Evolutionary conservation across 345 rosid genomes (phyloP).

Genomic region (Erysimum cheiranthoides): DNA sequence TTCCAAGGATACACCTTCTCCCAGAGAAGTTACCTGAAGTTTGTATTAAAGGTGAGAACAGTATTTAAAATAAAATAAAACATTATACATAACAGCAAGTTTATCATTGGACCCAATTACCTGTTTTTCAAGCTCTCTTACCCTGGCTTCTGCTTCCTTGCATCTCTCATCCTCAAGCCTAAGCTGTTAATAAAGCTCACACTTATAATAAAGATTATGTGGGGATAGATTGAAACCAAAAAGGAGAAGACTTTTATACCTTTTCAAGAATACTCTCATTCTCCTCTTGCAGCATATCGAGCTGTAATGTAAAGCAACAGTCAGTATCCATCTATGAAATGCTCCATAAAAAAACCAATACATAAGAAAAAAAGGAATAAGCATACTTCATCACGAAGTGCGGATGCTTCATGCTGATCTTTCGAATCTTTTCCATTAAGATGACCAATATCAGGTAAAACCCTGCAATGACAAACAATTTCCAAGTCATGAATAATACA

Average conservation of each 20-base stretch:
- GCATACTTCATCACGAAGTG: constrained; percentile 92
- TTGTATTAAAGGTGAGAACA: constrained; percentile 29
- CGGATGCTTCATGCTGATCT: constrained; percentile 84
- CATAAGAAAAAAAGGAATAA: constrained; percentile 4
- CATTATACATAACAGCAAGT: constrained; percentile 12
- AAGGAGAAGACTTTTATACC: constrained; percentile 46
- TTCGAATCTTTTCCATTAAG: constrained; percentile 53
- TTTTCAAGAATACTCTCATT: constrained; percentile 72
- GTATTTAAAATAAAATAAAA: constrained; percentile 12
- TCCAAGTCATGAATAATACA: constrained; percentile 3
- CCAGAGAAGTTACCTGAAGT: constrained; percentile 83
- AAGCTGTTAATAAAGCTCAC: constrained; percentile 60
- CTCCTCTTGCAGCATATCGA: constrained; percentile 94
- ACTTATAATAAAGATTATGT: constrained; percentile 10
- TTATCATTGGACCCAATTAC: constrained; percentile 41
- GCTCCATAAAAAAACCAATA: neutral
- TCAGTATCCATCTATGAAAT: constrained; percentile 24
- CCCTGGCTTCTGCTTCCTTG: constrained; percentile 90
- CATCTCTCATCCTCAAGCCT: constrained; percentile 86
- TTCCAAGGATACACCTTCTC: constrained; percentile 97
- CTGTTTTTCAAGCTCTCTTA: constrained; percentile 98
- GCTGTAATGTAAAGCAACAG: constrained; percentile 52
- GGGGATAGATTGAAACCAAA: neutral
- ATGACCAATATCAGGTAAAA: constrained; percentile 56
- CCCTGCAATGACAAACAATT: constrained; percentile 56